Evolutionary conservation across 2,329 filamentous ascomycete genomes (phyloP).

Genomic region (Trichoderma oligosporum): DNA sequence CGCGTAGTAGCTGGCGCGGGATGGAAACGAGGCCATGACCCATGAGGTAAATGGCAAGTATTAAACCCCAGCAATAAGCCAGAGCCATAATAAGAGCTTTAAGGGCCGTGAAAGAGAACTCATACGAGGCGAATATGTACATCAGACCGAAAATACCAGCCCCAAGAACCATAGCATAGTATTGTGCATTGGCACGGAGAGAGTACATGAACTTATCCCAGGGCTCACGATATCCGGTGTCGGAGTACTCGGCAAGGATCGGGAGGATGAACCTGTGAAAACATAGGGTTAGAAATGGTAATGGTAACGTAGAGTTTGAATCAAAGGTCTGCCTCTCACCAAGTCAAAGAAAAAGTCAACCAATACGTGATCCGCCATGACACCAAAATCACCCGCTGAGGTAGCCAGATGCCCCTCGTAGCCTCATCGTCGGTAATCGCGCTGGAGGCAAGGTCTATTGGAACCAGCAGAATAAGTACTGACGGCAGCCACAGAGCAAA

Average conservation of each 20-base stretch:
- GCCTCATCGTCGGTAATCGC: constrained; percentile 67
- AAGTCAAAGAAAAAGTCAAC: constrained; percentile 92
- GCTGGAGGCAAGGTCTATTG: constrained; percentile 90
- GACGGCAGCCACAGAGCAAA: constrained; percentile 91
- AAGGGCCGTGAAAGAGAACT: constrained; percentile 66
- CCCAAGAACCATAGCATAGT: constrained; percentile 75
- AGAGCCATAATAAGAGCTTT: constrained; percentile 89
- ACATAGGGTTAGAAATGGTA: background rate
- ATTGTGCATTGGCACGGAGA: constrained; percentile 79
- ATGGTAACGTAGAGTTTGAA: background rate
- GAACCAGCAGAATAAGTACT: constrained; percentile 85
- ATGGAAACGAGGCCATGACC: constrained; percentile 93
- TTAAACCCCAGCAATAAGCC: constrained; percentile 88
- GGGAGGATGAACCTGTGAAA: constrained; percentile 75
- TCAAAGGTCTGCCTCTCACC: constrained; percentile 52
- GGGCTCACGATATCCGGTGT: constrained; percentile 87
- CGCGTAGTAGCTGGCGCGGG: constrained; percentile 73
- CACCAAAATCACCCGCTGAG: constrained; percentile 71
- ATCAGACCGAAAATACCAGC: constrained; percentile 68
- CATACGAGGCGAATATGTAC: constrained; percentile 79
- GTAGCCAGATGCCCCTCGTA: constrained; percentile 81
- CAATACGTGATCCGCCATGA: constrained; percentile 96
- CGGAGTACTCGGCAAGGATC: constrained; percentile 88
- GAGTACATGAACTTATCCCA: constrained; percentile 79
- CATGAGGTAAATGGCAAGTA: constrained; percentile 95